A percentile compares a stretch with the other conserved stretches of the same genome.
Conservation (phyloP, 805 yeast genomes). For the Lipomyces orientalis region DNA sequence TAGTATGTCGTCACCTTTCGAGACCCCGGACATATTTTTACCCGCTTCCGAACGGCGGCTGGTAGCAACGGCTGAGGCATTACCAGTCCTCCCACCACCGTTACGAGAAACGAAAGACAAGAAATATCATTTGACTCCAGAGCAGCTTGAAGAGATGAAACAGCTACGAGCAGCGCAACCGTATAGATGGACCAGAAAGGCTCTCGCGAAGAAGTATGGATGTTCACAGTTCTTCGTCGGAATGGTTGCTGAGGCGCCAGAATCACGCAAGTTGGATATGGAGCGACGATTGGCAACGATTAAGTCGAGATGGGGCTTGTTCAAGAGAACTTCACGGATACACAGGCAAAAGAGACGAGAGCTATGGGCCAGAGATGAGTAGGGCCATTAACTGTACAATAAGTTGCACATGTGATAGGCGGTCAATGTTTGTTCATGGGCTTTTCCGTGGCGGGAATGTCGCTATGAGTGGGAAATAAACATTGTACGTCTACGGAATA, state of each 20-base stretch:
- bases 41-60: constrained; percentile 59
- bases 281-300: constrained; percentile 53
- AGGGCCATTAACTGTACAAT: constrained; percentile 9
- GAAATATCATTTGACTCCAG: constrained; percentile 61
- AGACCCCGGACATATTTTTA: constrained; percentile 73
- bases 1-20: constrained; percentile 59
- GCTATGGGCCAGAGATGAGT: constrained; percentile 68
- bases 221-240: constrained; percentile 61
- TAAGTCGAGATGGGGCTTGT: constrained; percentile 56
- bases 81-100: constrained; percentile 46
- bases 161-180: constrained; percentile 64
- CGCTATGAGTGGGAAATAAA: neutral
- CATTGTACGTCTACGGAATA: constrained; percentile 10
- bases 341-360: constrained; percentile 65
- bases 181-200: constrained; percentile 63
- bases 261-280: constrained; percentile 54
- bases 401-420: neutral
- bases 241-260: constrained; percentile 54
- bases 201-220: constrained; percentile 63
- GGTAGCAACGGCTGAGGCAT: constrained; percentile 34
- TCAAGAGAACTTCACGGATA: constrained; percentile 55
- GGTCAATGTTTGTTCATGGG: neutral
- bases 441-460: neutral
- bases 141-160: constrained; percentile 62
- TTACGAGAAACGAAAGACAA: constrained; percentile 48